Percentiles rank a stretch among this genome's conserved stretches.
Evolutionary conservation across 108 stramenopile genomes (phyloP).

Genomic region (Craspedostauros australis): DNA sequence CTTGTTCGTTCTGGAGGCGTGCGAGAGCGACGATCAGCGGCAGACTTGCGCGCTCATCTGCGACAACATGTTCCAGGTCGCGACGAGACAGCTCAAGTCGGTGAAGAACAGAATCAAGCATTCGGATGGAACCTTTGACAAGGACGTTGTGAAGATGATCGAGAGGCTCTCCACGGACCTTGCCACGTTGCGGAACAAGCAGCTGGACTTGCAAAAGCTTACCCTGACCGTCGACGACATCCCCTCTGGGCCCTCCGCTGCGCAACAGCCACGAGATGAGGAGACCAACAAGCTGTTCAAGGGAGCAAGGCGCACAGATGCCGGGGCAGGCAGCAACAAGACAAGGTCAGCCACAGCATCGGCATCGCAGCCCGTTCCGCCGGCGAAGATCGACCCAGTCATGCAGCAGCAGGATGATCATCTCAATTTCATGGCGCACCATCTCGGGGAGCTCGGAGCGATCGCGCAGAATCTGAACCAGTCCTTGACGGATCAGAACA

Average conservation of each 20-base stretch:
- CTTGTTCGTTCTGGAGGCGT: conserved; percentile 39
- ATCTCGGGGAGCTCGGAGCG: conserved; percentile 31
- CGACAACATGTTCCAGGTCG: conserved; percentile 38
- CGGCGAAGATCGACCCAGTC: conserved; percentile 1
- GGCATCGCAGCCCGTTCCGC: background rate
- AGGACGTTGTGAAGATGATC: no score
- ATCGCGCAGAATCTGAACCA: conserved; percentile 27
- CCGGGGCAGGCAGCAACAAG: no score
- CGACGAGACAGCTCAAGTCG: conserved; percentile 12
- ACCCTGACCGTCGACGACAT: no score
- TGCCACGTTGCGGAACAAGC: no score
- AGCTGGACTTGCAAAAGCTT: no score
- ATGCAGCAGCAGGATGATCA: conserved; percentile 30
- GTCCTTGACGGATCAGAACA: conserved; percentile 23
- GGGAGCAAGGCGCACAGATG: no score
- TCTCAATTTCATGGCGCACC: conserved; percentile 24
- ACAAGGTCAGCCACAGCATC: background rate
- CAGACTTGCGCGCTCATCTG: conserved; percentile 41
- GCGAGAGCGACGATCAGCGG: conserved; percentile 46
- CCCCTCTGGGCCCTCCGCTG: no score
- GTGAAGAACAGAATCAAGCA: no score
- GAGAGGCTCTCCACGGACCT: no score
- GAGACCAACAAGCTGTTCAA: background rate
- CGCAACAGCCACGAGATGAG: background rate
- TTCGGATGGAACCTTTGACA: no score